phyloP scores from a whole-genome alignment of 495 filamentous ascomycete species.

The Trichoderma orchidacearum region DNA sequence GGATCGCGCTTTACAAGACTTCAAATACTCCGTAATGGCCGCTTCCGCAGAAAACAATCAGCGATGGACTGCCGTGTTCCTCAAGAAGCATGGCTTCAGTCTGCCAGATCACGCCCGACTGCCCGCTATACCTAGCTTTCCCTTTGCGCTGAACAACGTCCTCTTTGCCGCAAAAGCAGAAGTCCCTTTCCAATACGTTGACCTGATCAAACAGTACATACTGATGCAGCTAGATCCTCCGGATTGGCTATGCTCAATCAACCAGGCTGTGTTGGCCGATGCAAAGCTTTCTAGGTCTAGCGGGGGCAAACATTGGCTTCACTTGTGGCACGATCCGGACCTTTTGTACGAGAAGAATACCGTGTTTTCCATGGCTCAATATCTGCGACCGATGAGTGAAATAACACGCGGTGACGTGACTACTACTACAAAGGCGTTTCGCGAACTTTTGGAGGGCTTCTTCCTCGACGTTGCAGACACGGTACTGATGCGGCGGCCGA shows the following conservation, averaged over 20 bases:
- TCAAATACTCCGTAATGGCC: background rate
- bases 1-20: background rate
- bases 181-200: background rate
- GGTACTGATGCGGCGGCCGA: background rate
- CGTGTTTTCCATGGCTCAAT: too few relatives aligned
- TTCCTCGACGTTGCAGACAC: too few relatives aligned
- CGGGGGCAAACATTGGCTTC: background rate
- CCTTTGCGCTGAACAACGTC: background rate
- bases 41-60: background rate
- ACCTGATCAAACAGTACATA: background rate
- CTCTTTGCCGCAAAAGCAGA: background rate
- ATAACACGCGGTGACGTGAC: too few relatives aligned
- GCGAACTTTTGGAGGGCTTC: too few relatives aligned
- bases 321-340: background rate
- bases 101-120: background rate
- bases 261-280: background rate
- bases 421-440: too few relatives aligned
- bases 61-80: background rate
- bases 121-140: background rate
- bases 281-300: background rate
- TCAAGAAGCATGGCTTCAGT: background rate
- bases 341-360: too few relatives aligned
- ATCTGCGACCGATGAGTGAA: too few relatives aligned
- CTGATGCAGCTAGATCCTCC: background rate
- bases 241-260: background rate